phyloP scores from a whole-genome alignment of 2,329 filamentous ascomycete species.

The Camillea tinctor region DNA sequence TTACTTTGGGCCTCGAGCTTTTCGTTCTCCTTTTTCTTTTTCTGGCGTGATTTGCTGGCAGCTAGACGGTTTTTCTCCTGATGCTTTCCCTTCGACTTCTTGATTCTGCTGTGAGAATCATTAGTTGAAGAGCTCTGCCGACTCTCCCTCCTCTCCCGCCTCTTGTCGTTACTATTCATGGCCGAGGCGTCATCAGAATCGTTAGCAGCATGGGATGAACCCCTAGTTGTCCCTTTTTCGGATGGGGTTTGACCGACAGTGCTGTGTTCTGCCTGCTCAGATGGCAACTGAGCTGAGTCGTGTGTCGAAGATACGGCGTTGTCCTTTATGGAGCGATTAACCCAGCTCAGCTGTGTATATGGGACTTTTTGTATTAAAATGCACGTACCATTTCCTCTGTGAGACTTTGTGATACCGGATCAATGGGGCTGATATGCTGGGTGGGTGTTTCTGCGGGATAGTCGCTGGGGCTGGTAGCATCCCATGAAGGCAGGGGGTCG shows the following conservation, averaged over 20 bases:
- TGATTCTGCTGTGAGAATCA: neutral
- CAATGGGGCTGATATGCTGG: neutral
- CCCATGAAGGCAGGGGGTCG: neutral
- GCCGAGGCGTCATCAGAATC: neutral
- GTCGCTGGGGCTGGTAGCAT: neutral
- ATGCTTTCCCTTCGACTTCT: neutral
- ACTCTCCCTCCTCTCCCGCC: neutral
- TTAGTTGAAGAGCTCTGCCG: neutral
- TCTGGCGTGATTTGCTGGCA: conserved; percentile 7
- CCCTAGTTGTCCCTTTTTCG: neutral
- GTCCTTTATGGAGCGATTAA: neutral
- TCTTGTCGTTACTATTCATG: neutral
- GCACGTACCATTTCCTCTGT: neutral
- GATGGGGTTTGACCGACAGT: neutral
- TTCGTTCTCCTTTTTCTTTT: conserved; percentile 4
- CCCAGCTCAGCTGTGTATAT: neutral
- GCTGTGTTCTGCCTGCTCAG: neutral
- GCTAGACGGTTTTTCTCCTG: conserved; percentile 10
- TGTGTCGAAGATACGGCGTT: neutral
- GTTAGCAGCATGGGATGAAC: neutral
- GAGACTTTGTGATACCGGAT: neutral
- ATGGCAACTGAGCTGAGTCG: neutral
- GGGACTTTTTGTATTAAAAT: neutral
- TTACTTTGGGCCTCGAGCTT: conserved; percentile 6
- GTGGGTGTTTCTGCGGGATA: neutral